These are phyloP conservation scores for Pyrus bretschneideri DNA, from an alignment of 306 rosid species.

Conservation along the genomic window DNA sequence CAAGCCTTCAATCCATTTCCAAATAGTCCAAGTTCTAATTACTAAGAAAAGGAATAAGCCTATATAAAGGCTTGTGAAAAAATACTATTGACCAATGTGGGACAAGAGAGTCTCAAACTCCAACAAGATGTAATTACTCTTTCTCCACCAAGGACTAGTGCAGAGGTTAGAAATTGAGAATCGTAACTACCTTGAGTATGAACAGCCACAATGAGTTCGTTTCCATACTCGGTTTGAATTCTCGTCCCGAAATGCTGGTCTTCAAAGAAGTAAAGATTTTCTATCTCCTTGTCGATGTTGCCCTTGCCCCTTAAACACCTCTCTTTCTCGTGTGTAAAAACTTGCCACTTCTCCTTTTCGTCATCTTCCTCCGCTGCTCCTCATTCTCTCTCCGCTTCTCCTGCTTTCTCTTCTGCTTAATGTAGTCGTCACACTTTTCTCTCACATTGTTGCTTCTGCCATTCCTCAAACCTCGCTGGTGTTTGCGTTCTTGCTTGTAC, in stretches of 20 bases:
- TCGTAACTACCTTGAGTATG: slow-evolving; percentile 77
- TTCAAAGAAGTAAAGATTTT: slow-evolving; percentile 40
- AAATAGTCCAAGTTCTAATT: too few relatives aligned
- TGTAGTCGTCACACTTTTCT: slow-evolving; percentile 26
- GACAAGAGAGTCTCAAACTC: too few relatives aligned
- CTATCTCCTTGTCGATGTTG: neutral
- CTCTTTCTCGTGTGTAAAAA: neutral
- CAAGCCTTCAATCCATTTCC: too few relatives aligned
- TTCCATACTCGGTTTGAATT: slow-evolving; percentile 14
- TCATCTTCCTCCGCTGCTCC: neutral
- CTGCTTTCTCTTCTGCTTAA: slow-evolving; percentile 24
- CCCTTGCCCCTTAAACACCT: neutral
- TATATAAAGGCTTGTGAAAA: too few relatives aligned
- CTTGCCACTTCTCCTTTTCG: neutral
- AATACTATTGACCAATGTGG: too few relatives aligned
- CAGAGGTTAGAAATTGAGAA: slow-evolving; percentile 10
- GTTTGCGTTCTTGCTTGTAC: slow-evolving; percentile 45
- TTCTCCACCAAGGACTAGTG: neutral
- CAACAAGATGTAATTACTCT: too few relatives aligned
- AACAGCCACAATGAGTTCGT: slow-evolving; percentile 76
- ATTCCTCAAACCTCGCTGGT: slow-evolving; percentile 15
- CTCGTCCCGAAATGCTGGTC: slow-evolving; percentile 28
- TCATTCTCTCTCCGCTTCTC: slow-evolving; percentile 10
- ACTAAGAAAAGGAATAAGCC: too few relatives aligned
- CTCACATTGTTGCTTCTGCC: slow-evolving; percentile 23